Base-by-base conservation (phyloP, 495 filamentous ascomycete genomes). In the Cudoniella acicularis region DNA sequence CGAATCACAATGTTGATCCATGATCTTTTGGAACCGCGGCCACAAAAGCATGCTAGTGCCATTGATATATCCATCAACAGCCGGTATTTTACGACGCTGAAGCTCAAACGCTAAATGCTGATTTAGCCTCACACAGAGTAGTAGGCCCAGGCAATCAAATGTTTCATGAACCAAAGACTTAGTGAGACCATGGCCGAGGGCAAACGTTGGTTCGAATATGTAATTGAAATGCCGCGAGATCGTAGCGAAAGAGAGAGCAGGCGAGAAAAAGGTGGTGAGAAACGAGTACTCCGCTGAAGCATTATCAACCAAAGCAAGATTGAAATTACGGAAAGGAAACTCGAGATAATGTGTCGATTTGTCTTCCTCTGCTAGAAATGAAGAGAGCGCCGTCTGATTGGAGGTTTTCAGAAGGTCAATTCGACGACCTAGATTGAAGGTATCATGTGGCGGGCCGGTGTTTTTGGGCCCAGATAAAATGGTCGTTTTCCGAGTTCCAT, bases 241-340 rank as follows among this genome's bases (percentile, higher is more conserved):
- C n/a, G 74, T 69, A 25, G 82, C 69, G 62, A 79, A 83, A 20
- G 77, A 77, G 20, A 82, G 70, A 1, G 81, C 70, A 0, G 83
- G 80, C 10, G 85, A 80, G 79, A 98, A 96, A 76, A 96, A 96
- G 23, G 88, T 78, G 1, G 90, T 88, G 49, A 98, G 81, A 66
- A 98, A 98, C 9, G 89, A 87, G 72, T 98, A 98, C 70, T 98
- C 94, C 20, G 91, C 85, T n/a, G 90, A 89, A 1, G 89, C 86
- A 67, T 98, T 98, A 75, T 98, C 94, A 57, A 96, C 78, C 20
- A 98, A 77, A 1, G 94, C 94, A 26, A 94, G 83, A 66, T 96
- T 96, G 78, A 96, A 98, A 66, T 94, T 89, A 24, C 88, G 85
- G 72, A 98, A 98, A 13, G 90, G 88, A 0, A 84, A 77, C 73